Base-by-base conservation (phyloP, 148 eudicot genomes). In the Simmondsia chinensis region DNA sequence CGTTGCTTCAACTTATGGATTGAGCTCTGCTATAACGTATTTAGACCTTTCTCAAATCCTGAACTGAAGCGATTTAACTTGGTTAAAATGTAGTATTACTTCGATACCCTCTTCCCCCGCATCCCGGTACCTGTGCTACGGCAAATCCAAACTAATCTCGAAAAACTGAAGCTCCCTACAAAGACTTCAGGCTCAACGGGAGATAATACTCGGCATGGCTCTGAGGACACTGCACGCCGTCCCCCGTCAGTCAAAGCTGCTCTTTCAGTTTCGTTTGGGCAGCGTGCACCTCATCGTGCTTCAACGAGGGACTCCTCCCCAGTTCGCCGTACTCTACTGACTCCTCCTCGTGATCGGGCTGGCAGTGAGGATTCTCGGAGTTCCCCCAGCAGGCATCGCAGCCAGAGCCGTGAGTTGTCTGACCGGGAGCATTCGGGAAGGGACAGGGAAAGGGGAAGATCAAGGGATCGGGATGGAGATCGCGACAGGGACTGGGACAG, bases 211-310 rank as follows among this genome's bases (percentile, higher is more conserved):
- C 70, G 75, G 35, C 75, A 79, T 45, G 94, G 95, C 34, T 71
- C 88, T n/a, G 97, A 84, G 20, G 97, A 89, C 61, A 84, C 93
- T 59, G 93, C 97, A 8, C 81, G 97, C 11, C 79, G 97, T 9
- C 97, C 97, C 11, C 97, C 97, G 40, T 89, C 95, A 63, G 97
- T 89, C 17, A 89, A 89, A 71, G 97, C 97, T 23, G 74, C 95
- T 15, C 94, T 89, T 31, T 89, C 97, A 12, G 94, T 89, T 48
- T 89, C 97, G 4, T 89, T 89, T 49, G 97, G 97, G 10, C 95
- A 89, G 59, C 82, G 95, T 21, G 97, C 97, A 11, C 97, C 97
- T 36, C 95, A 85, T 39, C 93, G 95, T 27, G 93, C 94, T 26
- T 84, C 95, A 24, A 89, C 97, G 30, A 60, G 95, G 56, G 97